These are phyloP conservation scores for Roridomyces roridus DNA, from an alignment of 768 basidiomycete species.

Conservation along the genomic window DNA sequence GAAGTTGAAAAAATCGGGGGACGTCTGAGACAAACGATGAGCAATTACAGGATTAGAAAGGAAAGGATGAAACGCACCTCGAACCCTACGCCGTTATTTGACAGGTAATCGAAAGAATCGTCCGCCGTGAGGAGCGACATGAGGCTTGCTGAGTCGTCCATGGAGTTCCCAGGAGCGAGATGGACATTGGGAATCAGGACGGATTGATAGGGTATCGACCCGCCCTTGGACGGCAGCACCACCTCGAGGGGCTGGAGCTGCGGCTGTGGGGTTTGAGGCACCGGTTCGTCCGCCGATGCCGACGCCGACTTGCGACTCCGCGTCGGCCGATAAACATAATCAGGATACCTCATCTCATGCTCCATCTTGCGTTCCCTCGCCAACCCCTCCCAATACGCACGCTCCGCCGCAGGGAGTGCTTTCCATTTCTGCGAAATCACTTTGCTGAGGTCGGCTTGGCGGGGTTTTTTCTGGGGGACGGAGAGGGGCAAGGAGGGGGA, in stretches of 20 bases:
- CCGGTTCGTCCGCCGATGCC: conserved; percentile 11
- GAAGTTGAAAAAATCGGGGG: no score
- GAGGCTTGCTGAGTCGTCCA: not conserved
- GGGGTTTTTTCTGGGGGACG: conserved; percentile 78
- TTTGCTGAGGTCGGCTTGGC: conserved; percentile 80
- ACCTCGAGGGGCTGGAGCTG: conserved; percentile 32
- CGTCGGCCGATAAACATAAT: conserved; percentile 81
- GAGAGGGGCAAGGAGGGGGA: no score
- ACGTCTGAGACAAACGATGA: no score
- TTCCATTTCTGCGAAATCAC: conserved; percentile 86
- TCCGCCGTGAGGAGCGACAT: not conserved
- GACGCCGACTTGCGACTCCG: conserved; percentile 45
- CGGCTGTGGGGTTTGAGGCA: not conserved
- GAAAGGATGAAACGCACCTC: no score
- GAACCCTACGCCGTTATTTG: no score
- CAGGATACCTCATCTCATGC: conserved; percentile 74
- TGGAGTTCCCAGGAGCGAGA: not conserved
- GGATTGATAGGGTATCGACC: conserved; percentile 68
- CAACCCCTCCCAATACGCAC: conserved; percentile 74
- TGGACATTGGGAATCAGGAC: conserved; percentile 73
- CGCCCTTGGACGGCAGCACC: conserved; percentile 42
- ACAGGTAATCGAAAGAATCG: no score
- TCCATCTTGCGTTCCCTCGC: conserved; percentile 83
- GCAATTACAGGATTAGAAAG: no score
- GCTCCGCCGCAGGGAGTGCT: conserved; percentile 64